Evolutionary conservation across 805 yeast genomes (phyloP).

Genomic region (Saccharomycopsis synnaedendra): DNA sequence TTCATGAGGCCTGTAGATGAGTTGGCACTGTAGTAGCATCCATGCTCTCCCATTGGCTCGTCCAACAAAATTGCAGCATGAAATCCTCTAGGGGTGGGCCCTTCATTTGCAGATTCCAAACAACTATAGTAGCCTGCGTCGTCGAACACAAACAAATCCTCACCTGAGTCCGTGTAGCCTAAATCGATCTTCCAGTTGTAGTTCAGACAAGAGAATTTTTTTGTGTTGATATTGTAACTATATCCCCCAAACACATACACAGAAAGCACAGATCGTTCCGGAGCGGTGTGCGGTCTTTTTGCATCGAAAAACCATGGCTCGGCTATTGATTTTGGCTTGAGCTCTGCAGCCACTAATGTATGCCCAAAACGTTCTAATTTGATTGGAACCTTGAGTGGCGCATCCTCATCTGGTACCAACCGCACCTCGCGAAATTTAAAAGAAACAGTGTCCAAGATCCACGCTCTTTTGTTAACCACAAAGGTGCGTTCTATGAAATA

Average conservation of each 20-base stretch:
- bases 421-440: constrained; percentile 32
- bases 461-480: constrained; percentile 40
- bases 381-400: constrained; percentile 2
- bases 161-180: background rate
- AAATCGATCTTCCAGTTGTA: constrained; percentile 11
- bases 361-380: constrained; percentile 14
- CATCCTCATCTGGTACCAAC: constrained; percentile 2
- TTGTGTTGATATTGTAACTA: background rate
- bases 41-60: background rate
- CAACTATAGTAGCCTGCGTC: constrained; percentile 2
- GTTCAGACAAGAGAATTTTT: constrained; percentile 7
- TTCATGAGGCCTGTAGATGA: background rate
- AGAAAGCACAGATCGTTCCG: background rate
- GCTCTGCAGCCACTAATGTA: constrained; percentile 2
- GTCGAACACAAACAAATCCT: background rate
- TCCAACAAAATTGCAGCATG: constrained; percentile 9
- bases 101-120: constrained; percentile 6
- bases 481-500: constrained; percentile 30
- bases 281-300: background rate
- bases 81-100: constrained; percentile 12
- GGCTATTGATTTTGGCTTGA: background rate
- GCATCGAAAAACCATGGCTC: no score
- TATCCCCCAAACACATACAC: constrained; percentile 10
- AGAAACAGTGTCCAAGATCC: constrained; percentile 43
- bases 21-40: background rate